Evolutionary conservation across 1,284 basidiomycete species (phyloP), one percentile per base, ranked within the genome.

Genomic region (Leucoagaricus sp.): DNA sequence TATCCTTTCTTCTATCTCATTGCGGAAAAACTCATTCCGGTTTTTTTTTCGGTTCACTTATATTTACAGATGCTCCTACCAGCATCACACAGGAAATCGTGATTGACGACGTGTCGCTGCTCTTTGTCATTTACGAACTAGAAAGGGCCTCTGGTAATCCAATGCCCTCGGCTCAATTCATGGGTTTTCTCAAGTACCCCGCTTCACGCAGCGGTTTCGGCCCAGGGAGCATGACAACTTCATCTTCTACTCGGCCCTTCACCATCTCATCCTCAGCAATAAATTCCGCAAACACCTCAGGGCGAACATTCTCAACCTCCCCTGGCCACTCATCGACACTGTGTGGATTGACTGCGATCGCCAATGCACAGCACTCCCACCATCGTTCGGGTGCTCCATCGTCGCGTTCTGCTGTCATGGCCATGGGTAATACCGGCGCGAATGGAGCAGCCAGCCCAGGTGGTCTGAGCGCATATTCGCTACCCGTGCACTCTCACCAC

Each of bases 31-130:
- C 50, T 21, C 40, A 70, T 66, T 67, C 59, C 63, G 25, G 21
- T 31, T 31, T 64, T 61, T 65, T 61, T 58, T 56, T 68, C 40
- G 7, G 5, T n/a, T 40, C 3, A n/a, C 21, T 34, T 41, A 33
- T 38, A 38, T 36, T 7, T 65, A 61, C 67, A 84, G 85, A 72
- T 62, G 67, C 76, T 57, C 73, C 78, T 58, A 81, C 77, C 17
- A 75, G 71, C 41, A 77, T 91, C 65, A 83, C 82, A 31, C 88
- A 91, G 72, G 83, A 89, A 72, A 75, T 91, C 60, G 72, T 83
- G 55, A 78, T 84, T 58, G 86, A 89, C 71, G 79, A 79, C 61
- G 76, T 81, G 60, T 77, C 82, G 15, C 71, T 88, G 46, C 79
- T 87, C 45, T 80, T 80, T 60, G 72, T 89, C 61, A 76, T 84